Evolutionary conservation across 805 yeast genomes (phyloP), one percentile per base, ranked within the genome.

Genomic region (Phaffomyces thermotolerans): DNA sequence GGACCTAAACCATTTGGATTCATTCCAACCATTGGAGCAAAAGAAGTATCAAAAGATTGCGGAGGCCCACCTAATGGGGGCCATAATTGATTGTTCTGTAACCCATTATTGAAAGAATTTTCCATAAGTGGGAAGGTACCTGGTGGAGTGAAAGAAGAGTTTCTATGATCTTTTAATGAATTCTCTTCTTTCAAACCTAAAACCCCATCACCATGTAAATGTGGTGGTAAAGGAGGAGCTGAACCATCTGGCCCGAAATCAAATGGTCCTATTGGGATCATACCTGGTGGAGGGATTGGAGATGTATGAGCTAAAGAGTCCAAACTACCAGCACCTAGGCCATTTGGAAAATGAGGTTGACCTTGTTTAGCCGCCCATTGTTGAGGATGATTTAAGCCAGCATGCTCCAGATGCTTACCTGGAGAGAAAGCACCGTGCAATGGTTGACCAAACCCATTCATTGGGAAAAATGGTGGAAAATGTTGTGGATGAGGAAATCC

Each of bases 361-460:
- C 55, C 57, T 4, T 52, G 52, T 35, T 55, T 53, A 3, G 52
- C 22, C 14, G 56, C 43, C 59, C 59, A 55, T 17, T 56, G 54
- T 32, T 52, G 57, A 24, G 42, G 34, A 29, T 40, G 42, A 4
- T 27, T 27, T 4, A 27, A 10, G 6, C 14, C 13, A 27, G 13
- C 29, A 27, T 27, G 29, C 4, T 44, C 47, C 37, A 53, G 39
- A 10, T 34, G 48, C 13, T 50, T 53, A 39, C 42, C 49, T 17
- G 53, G 54, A 10, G 43, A 32, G 43, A 53, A 53, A 6, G 46
- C 45, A 15, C 44, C 53, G 22, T 49, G 57, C 14, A 56, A 32
- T 6, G 59, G 59, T 36, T 57, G 59, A 8, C 61, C 61, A 41
- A 56, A 57, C 34, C 54, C 58, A 39, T 57, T 54, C 35, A 55